Evolutionary conservation across 768 basidiomycete species (phyloP).

Genomic region (Tulasnella sp.): DNA sequence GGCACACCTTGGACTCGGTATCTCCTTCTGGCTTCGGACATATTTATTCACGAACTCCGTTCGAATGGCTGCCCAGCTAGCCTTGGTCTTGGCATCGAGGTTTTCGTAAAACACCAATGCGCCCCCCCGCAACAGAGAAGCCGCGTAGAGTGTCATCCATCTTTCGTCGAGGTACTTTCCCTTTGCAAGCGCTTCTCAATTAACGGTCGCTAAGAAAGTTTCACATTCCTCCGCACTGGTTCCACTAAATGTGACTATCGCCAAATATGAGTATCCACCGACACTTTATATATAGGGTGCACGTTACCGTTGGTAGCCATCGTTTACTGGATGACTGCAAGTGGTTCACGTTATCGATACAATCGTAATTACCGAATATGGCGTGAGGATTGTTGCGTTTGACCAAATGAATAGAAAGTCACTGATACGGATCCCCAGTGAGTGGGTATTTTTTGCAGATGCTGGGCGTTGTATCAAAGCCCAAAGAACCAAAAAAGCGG

Average conservation of each 20-base stretch:
- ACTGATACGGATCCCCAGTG: too few relatives aligned
- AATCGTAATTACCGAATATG: not conserved
- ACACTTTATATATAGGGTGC: not conserved
- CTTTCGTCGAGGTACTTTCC: not conserved
- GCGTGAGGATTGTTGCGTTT: slow-evolving; percentile 2
- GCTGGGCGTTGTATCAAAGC: not conserved
- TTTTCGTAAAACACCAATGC: not conserved
- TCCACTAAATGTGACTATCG: not conserved
- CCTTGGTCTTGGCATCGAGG: not conserved
- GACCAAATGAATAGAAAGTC: not conserved
- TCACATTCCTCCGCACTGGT: not conserved
- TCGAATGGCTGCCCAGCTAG: not conserved
- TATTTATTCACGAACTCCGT: not conserved
- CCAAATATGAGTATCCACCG: not conserved
- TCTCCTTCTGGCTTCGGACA: not conserved
- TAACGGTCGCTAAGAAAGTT: not conserved
- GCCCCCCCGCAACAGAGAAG: not conserved
- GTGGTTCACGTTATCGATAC: not conserved
- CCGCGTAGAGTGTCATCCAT: not conserved
- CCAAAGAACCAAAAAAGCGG: not conserved
- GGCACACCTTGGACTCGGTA: not conserved
- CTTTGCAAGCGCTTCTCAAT: not conserved
- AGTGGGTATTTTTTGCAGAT: not conserved
- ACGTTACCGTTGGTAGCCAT: not conserved
- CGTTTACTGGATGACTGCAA: not conserved